phyloP scores from a whole-genome alignment of 768 basidiomycete species.

The Lactarius psammicola region DNA sequence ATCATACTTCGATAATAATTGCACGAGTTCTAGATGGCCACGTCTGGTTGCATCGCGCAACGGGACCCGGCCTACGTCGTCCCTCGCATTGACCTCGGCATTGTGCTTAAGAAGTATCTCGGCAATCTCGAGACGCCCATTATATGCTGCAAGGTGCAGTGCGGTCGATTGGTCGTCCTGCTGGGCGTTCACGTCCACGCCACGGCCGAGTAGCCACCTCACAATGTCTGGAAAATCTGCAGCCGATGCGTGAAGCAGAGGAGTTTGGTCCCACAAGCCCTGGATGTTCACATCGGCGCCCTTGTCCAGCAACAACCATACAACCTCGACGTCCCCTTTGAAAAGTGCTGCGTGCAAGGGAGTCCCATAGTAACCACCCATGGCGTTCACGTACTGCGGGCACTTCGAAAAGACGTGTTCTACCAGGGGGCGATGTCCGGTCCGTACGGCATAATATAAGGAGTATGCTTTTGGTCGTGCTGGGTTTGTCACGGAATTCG shows the following conservation, averaged over 20 bases:
- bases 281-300: neutral
- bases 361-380: neutral
- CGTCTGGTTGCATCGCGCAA: too few species aligned
- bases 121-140: neutral
- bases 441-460: neutral
- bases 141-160: too few species aligned
- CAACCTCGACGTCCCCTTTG: neutral
- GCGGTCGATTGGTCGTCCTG: neutral
- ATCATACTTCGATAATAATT: too few species aligned
- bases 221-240: neutral
- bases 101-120: neutral
- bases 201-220: neutral
- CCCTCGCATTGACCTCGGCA: neutral
- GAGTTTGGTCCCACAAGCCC: neutral
- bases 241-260: neutral
- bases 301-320: neutral
- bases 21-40: too few species aligned
- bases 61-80: fast-evolving
- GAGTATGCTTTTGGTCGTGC: neutral
- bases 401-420: neutral
- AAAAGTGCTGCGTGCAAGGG: neutral
- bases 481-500: neutral
- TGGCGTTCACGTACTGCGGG: neutral
- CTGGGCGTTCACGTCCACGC: neutral
- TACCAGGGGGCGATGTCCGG: neutral